A percentile compares a stretch with the other conserved stretches of the same genome.
phyloP scores from a whole-genome alignment of 2,329 filamentous ascomycete species.

The Nemania sp. region DNA sequence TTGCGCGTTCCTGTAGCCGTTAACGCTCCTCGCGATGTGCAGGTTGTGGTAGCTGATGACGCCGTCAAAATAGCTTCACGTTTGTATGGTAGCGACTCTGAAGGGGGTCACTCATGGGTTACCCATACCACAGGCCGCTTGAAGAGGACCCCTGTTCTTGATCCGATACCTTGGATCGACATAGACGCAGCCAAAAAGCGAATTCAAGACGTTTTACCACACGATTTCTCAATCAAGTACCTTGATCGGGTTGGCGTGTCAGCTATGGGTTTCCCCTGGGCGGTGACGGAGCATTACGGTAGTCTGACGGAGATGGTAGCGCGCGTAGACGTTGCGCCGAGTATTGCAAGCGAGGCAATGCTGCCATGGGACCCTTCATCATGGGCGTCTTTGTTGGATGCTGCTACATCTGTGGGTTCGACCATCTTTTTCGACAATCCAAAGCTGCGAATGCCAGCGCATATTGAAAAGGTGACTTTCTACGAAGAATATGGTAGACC shows the following conservation, averaged over 20 bases:
- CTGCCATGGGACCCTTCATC: neutral
- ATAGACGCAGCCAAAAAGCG: neutral
- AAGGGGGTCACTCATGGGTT: conserved; percentile 3
- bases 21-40: conserved; percentile 4
- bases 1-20: conserved; percentile 2
- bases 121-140: conserved; percentile 6
- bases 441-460: conserved; percentile 3
- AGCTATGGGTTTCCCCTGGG: conserved; percentile 9
- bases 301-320: conserved; percentile 1
- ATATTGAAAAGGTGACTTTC: neutral
- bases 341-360: neutral
- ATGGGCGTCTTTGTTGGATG: neutral
- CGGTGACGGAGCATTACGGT: neutral
- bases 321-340: neutral
- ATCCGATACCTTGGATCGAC: neutral
- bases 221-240: neutral
- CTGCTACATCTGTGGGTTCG: conserved; percentile 5
- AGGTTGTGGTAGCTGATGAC: neutral
- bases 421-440: conserved; percentile 1
- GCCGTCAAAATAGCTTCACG: neutral
- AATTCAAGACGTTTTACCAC: neutral
- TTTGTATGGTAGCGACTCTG: neutral
- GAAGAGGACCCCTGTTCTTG: neutral
- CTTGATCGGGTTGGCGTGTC: neutral
- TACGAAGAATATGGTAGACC: too few species aligned